These are phyloP conservation scores for Tillandsia fasciculata DNA, from an alignment of 176 grass and related monocot genomes.

Conservation along the genomic window DNA sequence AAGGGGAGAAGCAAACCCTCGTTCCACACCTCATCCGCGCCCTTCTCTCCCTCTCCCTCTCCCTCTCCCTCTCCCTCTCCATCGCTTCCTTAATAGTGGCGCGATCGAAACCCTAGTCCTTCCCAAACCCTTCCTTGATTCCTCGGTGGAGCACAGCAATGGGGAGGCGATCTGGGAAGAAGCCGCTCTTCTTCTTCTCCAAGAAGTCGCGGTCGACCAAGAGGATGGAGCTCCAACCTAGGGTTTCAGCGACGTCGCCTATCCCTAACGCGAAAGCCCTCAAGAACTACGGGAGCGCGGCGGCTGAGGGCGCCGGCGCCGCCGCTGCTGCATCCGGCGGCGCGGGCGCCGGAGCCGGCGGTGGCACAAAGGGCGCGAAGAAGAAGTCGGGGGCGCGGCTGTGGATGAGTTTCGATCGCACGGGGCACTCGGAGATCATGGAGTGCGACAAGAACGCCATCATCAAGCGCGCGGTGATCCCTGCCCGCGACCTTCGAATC, in stretches of 20 bases:
- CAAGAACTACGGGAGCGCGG: neutral
- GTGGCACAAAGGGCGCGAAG: constrained; percentile 38
- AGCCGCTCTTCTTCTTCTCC: constrained; percentile 54
- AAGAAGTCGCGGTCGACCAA: constrained; percentile 7
- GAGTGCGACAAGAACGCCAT: constrained; percentile 82
- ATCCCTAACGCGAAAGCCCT: neutral
- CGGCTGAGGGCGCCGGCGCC: neutral
- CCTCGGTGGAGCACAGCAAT: constrained; percentile 27
- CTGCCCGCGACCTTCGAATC: constrained; percentile 68
- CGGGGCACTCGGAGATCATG: constrained; percentile 62
- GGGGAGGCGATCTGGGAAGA: constrained; percentile 73
- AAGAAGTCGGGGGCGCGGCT: constrained; percentile 68
- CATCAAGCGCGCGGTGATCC: constrained; percentile 55
- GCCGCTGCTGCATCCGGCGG: neutral
- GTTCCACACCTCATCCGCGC: too few relatives aligned
- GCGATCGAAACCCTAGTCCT: neutral
- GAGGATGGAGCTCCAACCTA: constrained; percentile 5
- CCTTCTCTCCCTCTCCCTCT: too few relatives aligned
- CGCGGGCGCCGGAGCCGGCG: neutral
- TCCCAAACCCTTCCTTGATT: neutral
- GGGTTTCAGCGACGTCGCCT: neutral
- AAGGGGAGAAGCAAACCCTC: too few relatives aligned
- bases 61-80: too few relatives aligned
- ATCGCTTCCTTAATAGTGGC: too few relatives aligned
- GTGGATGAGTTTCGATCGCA: constrained; percentile 75